Percentiles rank a stretch among this genome's conserved stretches.
Conservation (phyloP, 805 yeast species). For the Yarrowia keelungensis region DNA sequence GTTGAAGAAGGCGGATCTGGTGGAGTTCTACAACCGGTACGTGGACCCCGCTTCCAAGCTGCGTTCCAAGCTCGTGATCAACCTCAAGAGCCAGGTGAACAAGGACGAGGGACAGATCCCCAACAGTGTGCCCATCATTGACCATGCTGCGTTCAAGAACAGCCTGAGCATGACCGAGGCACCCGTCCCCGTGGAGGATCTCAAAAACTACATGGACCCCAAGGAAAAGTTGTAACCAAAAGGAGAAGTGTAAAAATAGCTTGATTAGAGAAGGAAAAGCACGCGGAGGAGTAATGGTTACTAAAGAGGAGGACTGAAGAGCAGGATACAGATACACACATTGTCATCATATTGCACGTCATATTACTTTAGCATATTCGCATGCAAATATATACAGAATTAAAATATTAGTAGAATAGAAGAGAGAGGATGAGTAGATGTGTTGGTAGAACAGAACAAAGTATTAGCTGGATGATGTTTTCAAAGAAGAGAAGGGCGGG, state of each 20-base stretch:
- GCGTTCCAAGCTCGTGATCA: conserved; percentile 60
- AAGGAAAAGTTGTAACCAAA: conserved; percentile 44
- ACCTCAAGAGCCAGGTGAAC: conserved; percentile 62
- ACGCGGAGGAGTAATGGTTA: too few species aligned
- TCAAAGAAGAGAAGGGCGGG: too few species aligned
- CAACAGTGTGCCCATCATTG: conserved; percentile 52
- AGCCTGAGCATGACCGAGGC: conserved; percentile 61
- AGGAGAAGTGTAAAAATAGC: background rate
- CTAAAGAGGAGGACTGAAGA: background rate
- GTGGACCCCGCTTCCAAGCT: conserved; percentile 52
- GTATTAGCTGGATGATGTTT: too few species aligned
- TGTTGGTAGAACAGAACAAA: too few species aligned
- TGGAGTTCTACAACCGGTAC: conserved; percentile 59
- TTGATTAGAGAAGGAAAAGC: background rate
- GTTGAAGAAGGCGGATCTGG: conserved; percentile 64
- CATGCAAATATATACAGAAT: conserved; percentile 14
- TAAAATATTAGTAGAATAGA: background rate
- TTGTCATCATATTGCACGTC: conserved; percentile 20
- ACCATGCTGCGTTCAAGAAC: conserved; percentile 64
- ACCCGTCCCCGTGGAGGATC: conserved; percentile 59
- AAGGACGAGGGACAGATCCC: conserved; percentile 39
- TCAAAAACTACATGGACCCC: conserved; percentile 44
- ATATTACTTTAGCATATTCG: conserved; percentile 14
- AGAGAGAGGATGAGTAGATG: background rate
- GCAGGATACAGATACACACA: conserved; percentile 17